Evolutionary conservation across 2,329 filamentous ascomycete genomes (phyloP), one percentile per base, ranked within the genome.

Genomic region (Trichoderma hamatum): DNA sequence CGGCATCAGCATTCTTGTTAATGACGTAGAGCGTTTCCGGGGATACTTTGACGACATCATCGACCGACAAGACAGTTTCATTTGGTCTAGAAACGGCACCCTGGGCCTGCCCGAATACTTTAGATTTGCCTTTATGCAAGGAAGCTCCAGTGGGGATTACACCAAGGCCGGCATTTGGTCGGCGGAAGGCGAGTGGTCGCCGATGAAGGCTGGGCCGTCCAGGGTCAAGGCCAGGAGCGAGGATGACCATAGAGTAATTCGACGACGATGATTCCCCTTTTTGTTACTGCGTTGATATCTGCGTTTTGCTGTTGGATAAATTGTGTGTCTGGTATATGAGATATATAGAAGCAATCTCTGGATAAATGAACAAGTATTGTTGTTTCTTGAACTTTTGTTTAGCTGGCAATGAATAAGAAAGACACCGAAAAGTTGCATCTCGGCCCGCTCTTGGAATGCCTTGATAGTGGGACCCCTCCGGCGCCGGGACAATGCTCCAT

Each of bases 21-120:
- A 96, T 75, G 93, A 96, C 73, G 93, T 96, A 0, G 93, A 96
- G 79, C 83, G 92, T 24, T 94, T 90, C 77, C 83, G 90, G n/a
- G 86, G 86, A 6, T 95, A 90, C 78, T 90, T 91, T 71, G 85
- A 85, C 56, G 85, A 89, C 60, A 84, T 81, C 51, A 82, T 83
- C 49, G 79, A 80, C 32, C 74, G 75, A 43, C 69, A 77, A 62
- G 75, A 81, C 24, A 75, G 79, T 16, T 91, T 91, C 72, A 84
- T 85, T 0, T 93, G 90, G 89, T 80, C 80, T 0, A 83, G 88
- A 70, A 82, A 85, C 43, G 78, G 75, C 26, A 79, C 73, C 7
- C 70, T 82, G 14, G 77, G 78, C 3, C 70, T 84, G 63, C 87
- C 89, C 49, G 90, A 94, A 78, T 95, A 93, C 75, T 94, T 95